Base-by-base conservation (phyloP, 495 filamentous ascomycete genomes). In the Melanomma pulvis-pyrius region DNA sequence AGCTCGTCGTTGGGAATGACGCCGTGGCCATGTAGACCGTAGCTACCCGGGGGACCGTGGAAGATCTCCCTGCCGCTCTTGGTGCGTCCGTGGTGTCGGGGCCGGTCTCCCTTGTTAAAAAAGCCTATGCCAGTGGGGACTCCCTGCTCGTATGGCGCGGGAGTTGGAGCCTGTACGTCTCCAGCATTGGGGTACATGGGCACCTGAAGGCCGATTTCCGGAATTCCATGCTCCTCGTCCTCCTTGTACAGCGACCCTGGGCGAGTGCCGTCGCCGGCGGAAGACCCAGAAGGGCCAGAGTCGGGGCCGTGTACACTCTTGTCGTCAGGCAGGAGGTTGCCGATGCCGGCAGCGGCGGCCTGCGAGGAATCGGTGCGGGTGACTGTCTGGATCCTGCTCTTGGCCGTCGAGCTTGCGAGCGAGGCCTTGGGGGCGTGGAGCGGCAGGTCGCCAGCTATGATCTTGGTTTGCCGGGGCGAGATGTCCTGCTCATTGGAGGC, bases 121-220 rank as follows among this genome's bases (percentile, higher is more conserved):
- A 80, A 83, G 49, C 86, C 85, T 67, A 83, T 72, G 22, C 86
- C 87, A 29, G 82, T 78, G 21, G 83, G 75, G 34, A 80, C 80
- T 19, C 77, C 77, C 39, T 84, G 77, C 3, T 83, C 79, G 32
- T 80, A 77, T n/a, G 87, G 90, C 17, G 89, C 85, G 2, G 93
- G 92, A 0, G 96, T 93, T 0, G 94, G 94, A 13, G 94, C 94
- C 78, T 99, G 94, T 11, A 99, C 96, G 76, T 98, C 94, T 47
- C 94, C 94, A 41, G 92, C 93, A 78, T 96, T 87, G 36, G 88
- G 88, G 72, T 93, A 89, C 92, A 99, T 96, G 34, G 94, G 96
- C 22, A 98, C 93, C 70, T 92, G 84, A 72, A 87, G 82, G 39
- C 92, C 92, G 65, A 96, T 94, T 73, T 93, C 90, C 12, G 92